Base-by-base conservation (phyloP, 495 filamentous ascomycete species). In the Penicillium parvum region DNA sequence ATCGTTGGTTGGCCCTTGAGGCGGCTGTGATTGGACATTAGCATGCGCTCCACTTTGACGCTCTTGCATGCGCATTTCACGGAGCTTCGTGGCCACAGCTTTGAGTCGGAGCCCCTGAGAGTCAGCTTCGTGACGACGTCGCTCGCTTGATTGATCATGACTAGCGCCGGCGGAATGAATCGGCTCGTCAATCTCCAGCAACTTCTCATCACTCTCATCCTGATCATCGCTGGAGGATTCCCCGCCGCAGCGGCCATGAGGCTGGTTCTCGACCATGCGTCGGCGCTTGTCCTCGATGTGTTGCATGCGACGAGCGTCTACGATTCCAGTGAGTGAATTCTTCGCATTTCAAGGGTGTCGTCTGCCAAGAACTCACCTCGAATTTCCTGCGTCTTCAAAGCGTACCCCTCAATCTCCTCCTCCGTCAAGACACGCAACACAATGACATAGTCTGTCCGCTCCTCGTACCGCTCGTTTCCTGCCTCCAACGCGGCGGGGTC, bases 391-490 rank as follows among this genome's bases (percentile, higher is more conserved):
- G 88, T 95, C 19, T 81, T 82, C 32, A 78, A 74, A 9, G 87
- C 85, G 55, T 88, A 85, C 3, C 71, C 78, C 57, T 92, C 82
- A 34, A 95, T 89, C 52, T 95, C 86, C 42, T 90, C 85, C 65
- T 84, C 85, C 17, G 71, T 79, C 53, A 95, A 57, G 12, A 92
- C 87, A 26, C 87, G 69, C 44, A 92, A 65, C 4, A 92, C 88
- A 63, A 95, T 91, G 26, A 95, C 86, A 59, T 85, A 88, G 32
- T 91, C 86, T 32, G 84, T 69, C 29, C 86, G 75, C 52, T 90
- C 82, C 55, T 91, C 88, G 52, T 79, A 95, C 17, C 88, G 78
- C 65, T 92, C 88, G 51, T 86, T 82, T 1, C 80, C 85, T 10
- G 80, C 72, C 44, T 83, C 80, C 37, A 95, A 68, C 0, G 88